Evolutionary conservation across 2,329 filamentous ascomycete species (phyloP), one percentile per base, ranked within the genome.

Genomic region (Akanthomyces muscarius): DNA sequence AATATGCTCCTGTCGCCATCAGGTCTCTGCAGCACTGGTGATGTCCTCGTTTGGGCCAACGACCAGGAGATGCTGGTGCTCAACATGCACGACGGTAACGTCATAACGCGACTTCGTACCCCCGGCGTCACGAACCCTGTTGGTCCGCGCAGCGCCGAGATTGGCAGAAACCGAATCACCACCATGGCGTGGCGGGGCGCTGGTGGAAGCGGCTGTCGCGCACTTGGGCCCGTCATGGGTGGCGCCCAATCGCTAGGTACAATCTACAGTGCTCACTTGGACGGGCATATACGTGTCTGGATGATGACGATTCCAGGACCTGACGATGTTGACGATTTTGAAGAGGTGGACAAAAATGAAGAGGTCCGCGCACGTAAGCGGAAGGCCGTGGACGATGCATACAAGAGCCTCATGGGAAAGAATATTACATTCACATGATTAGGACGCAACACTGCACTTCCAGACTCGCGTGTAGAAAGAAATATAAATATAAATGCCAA

Each of bases 261-360:
- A 10, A 71, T 97, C 63, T 96, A 92, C 75, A 95, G 91, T 60
- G 89, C 87, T 2, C 92, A 97, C 70, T 81, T 88, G 3, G 92
- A 97, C 71, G 94, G 94, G 0, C 89, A 88, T 59, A 94, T 98
- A 63, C 83, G 89, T 51, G 85, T 85, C 4, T 97, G 94, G 92
- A 81, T 83, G 68, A 89, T 91, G 2, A 78, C 79, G 42, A 75
- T 85, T 6, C 75, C 79, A 1, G 84, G 83, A 5, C 78, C 76
- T 41, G 75, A 84, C 67, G 72, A 83, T 68, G 67, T 86, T 56
- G 80, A 78, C 14, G 79, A 81, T 44, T 77, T 79, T 14, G 78
- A 80, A 4, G 74, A 77, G 18, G 70, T 73, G 5, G 74, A 73
- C 28, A 72, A 73, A 8, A 75, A 82, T 25, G 78, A 80, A n/a